These are phyloP conservation scores for Terana coerulea DNA, from an alignment of 768 basidiomycete genomes.

Conservation along the genomic window DNA sequence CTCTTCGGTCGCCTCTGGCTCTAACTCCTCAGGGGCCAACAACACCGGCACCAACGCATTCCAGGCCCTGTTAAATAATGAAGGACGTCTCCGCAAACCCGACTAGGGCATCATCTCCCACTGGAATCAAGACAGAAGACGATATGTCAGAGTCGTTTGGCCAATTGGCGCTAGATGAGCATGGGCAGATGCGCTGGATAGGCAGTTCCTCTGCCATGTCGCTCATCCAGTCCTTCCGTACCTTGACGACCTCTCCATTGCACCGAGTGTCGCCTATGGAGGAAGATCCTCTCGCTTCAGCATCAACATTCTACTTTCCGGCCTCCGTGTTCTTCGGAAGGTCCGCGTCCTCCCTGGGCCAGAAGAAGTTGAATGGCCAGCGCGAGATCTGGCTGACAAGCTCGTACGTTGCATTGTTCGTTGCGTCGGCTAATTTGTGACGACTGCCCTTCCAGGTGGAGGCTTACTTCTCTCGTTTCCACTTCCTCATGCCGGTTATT, in stretches of 20 bases:
- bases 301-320: constrained; percentile 85
- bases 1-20: constrained; percentile 13
- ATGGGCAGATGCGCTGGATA: constrained; percentile 90
- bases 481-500: constrained; percentile 85
- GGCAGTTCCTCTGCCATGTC: constrained; percentile 92
- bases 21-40: constrained; percentile 8
- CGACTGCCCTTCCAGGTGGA: constrained; percentile 51
- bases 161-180: constrained; percentile 84
- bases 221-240: constrained; percentile 82
- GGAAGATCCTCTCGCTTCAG: constrained; percentile 74
- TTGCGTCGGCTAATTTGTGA: constrained; percentile 24
- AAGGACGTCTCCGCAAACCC: neutral
- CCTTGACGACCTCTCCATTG: constrained; percentile 67
- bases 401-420: constrained; percentile 63
- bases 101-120: constrained; percentile 11
- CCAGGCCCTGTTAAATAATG: constrained; percentile 22
- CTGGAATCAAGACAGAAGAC: constrained; percentile 56
- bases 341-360: constrained; percentile 75
- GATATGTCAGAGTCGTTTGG: constrained; percentile 85
- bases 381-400: constrained; percentile 82
- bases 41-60: constrained; percentile 16
- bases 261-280: constrained; percentile 82
- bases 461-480: constrained; percentile 82
- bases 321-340: constrained; percentile 83
- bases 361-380: constrained; percentile 86